These are phyloP conservation scores for Metschnikowia cerradonensis DNA, from an alignment of 805 yeast genomes.

Conservation along the genomic window DNA sequence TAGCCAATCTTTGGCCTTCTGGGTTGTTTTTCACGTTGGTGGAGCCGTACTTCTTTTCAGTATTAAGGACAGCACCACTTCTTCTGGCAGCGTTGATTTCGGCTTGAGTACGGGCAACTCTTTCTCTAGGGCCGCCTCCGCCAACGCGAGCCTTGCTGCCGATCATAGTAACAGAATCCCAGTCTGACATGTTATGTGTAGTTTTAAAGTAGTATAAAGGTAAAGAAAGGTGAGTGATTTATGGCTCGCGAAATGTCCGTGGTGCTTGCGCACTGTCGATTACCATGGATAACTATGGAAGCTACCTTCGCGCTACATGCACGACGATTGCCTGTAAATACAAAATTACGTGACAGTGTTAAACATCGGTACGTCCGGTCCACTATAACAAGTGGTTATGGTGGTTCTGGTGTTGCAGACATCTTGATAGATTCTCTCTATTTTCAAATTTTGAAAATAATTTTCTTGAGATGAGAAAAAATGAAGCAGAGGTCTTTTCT, in stretches of 20 bases:
- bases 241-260: slow-evolving; percentile 2
- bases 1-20: slow-evolving; percentile 94
- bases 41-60: slow-evolving; percentile 84
- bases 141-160: slow-evolving; percentile 89
- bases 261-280: slow-evolving; percentile 5
- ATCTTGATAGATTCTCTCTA: too few species aligned
- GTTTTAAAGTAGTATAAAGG: background rate
- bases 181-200: slow-evolving; percentile 50
- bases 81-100: slow-evolving; percentile 93
- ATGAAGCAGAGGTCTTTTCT: too few species aligned
- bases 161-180: slow-evolving; percentile 88
- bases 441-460: too few species aligned
- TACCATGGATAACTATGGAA: slow-evolving; percentile 3
- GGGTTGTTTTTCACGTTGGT: slow-evolving; percentile 60
- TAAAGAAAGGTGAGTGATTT: background rate
- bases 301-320: slow-evolving; percentile 3
- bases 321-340: background rate
- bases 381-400: too few species aligned
- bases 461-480: too few species aligned
- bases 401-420: too few species aligned
- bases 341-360: too few species aligned
- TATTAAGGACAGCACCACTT: slow-evolving; percentile 80
- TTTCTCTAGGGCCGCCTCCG: slow-evolving; percentile 81
- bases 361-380: too few species aligned
- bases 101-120: slow-evolving; percentile 72